Evolutionary conservation across 441 rosid genomes (phyloP), one percentile per base, ranked within the genome.

Genomic region (Macaranga tanarius): DNA sequence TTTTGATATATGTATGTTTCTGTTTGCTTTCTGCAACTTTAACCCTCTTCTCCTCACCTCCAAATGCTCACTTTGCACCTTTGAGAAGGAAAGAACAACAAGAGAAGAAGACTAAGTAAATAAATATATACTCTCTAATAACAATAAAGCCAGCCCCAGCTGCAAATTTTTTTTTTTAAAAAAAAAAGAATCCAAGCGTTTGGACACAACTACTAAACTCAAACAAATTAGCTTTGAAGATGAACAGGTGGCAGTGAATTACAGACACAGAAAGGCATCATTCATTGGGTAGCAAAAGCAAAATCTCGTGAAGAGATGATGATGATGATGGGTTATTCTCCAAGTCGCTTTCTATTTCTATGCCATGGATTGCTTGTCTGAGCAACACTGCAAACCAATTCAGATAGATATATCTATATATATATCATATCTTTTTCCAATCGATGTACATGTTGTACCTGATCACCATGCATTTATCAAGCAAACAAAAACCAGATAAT

Each of bases 281-380:
- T 84, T 83, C 85, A 77, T 77, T 86, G 86, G 83, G 79, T 75
- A 75, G 84, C 81, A 77, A 85, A 84, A 86, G 71, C 58, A 72
- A 80, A 76, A 76, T 83, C 86, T 86, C 87, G 83, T 83, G 88
- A 83, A 79, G 88, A 79, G 75, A 61, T 15, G 2, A 64, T 1
- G 15, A 63, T 80, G 82, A 85, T 83, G 90, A 86, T 82, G 87
- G 86, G 81, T 88, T 89, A 86, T 84, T 89, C 94, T 88, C 82
- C 79, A 81, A 80, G 90, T 88, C 95, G 66, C 92, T 88, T 76
- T 87, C 92, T 76, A 55, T 55, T 55, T 55, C 59, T 61, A 31
- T 65, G 71, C 77, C 80, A 78, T 83, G 88, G 87, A 85, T 87
- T 77, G 78, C 84, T 82, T 78, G 73, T 81, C 85, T 83, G 84